phyloP scores from a whole-genome alignment of 1,284 basidiomycete species.

The Cutaneotrichosporon spelunceum region DNA sequence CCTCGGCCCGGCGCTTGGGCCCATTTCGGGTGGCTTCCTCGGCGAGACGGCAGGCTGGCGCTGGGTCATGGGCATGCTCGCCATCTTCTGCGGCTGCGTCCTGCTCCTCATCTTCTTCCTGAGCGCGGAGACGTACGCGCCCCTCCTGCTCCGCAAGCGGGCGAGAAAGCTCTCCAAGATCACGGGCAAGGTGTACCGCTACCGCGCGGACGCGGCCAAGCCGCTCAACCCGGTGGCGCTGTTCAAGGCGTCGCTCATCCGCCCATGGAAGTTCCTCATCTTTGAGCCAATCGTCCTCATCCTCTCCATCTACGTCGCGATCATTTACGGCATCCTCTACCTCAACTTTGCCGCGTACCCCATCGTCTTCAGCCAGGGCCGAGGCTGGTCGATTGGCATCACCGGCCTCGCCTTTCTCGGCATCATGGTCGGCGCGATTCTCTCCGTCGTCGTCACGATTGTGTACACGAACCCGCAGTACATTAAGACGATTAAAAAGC shows the following conservation, averaged over 20 bases:
- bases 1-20: constrained; percentile 30
- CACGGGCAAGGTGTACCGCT: constrained; percentile 52
- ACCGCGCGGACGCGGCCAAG: constrained; percentile 53
- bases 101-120: constrained; percentile 31
- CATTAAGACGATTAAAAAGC: constrained; percentile 57
- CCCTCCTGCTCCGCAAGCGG: constrained; percentile 49
- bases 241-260: constrained; percentile 49
- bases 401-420: constrained; percentile 66
- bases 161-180: constrained; percentile 47
- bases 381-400: constrained; percentile 61
- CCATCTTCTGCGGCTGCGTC: constrained; percentile 48
- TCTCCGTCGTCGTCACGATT: constrained; percentile 59
- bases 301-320: constrained; percentile 58
- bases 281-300: constrained; percentile 54
- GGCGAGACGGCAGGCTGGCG: constrained; percentile 50
- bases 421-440: constrained; percentile 61
- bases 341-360: constrained; percentile 52
- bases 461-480: constrained; percentile 58
- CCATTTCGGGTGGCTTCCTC: constrained; percentile 50
- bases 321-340: constrained; percentile 54
- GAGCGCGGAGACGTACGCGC: constrained; percentile 54
- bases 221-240: constrained; percentile 40
- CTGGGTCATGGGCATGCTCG: constrained; percentile 66
- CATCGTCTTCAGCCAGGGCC: constrained; percentile 62
- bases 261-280: constrained; percentile 54